Percentiles rank a stretch among this genome's conserved stretches.
Evolutionary conservation across 139 green algal species (phyloP).

Genomic region (Chlorella sp.): DNA sequence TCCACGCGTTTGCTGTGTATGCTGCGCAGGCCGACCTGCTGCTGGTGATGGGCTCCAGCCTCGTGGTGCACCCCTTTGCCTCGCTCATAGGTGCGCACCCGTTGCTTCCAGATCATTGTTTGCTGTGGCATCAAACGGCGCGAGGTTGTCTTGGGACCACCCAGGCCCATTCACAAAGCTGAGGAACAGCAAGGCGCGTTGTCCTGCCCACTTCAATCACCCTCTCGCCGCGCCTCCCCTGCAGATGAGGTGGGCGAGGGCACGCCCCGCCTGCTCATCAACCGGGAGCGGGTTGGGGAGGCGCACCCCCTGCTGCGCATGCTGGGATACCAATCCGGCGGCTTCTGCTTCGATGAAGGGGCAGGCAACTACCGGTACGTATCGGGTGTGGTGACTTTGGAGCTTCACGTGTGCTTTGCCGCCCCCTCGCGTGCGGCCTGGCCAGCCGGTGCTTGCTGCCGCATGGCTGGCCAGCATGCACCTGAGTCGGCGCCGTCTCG

Average conservation of each 20-base stretch:
- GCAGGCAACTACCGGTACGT: conserved; percentile 36
- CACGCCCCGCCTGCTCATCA: conserved; percentile 79
- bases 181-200: no score
- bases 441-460: no score
- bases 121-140: no score
- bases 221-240: not conserved
- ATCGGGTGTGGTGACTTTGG: no score
- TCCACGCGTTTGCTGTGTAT: no score
- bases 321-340: conserved; percentile 25
- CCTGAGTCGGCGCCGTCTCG: no score
- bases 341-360: conserved; percentile 54
- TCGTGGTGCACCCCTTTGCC: conserved; percentile 54
- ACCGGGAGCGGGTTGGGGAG: conserved; percentile 76
- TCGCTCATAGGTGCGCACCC: conserved; percentile 30
- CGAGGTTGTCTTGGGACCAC: no score
- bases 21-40: conserved; percentile 83
- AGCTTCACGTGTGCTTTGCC: no score
- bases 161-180: no score
- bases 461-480: no score
- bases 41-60: conserved; percentile 84
- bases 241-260: conserved; percentile 51
- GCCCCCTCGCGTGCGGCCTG: not conserved
- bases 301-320: not conserved
- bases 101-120: no score
- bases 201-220: no score